A percentile compares a stretch with the other conserved stretches of the same genome.
Evolutionary conservation across 2,329 filamentous ascomycete species (phyloP).

Genomic region (Cordyceps cateniannulata): DNA sequence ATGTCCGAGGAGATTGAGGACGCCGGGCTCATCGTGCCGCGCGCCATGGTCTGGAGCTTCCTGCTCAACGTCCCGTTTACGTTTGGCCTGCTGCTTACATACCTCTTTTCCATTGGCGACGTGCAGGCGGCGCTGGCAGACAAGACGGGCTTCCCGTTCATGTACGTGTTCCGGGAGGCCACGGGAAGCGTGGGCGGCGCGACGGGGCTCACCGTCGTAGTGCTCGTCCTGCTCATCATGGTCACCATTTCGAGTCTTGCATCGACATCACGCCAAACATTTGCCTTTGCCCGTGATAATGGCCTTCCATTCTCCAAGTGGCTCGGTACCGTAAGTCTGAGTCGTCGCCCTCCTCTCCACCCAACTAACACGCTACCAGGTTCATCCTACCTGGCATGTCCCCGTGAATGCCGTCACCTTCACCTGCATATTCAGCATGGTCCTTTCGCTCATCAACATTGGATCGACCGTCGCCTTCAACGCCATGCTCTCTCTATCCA

Average conservation of each 20-base stretch:
- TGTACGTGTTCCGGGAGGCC: conserved; percentile 12
- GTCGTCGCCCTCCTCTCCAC: neutral
- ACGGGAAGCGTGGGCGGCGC: conserved; percentile 14
- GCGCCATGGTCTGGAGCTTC: conserved; percentile 10
- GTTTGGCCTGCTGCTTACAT: conserved; percentile 11
- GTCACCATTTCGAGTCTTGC: conserved; percentile 11
- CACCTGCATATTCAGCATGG: conserved; percentile 11
- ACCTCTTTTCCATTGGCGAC: conserved; percentile 9
- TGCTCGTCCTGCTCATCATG: conserved; percentile 11
- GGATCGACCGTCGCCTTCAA: conserved; percentile 17
- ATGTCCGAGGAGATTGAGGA: conserved; percentile 17
- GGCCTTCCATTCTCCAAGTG: conserved; percentile 13
- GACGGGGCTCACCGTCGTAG: neutral
- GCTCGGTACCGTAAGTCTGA: conserved; percentile 6
- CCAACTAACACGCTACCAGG: neutral
- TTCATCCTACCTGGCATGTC: conserved; percentile 10
- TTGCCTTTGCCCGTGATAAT: conserved; percentile 13
- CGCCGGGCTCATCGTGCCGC: conserved; percentile 12
- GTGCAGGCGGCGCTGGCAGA: conserved; percentile 5
- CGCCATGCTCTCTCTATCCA: conserved; percentile 16
- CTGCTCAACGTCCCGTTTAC: conserved; percentile 6
- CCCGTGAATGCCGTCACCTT: conserved; percentile 15
- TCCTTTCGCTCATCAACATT: conserved; percentile 14
- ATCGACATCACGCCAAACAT: conserved; percentile 4
- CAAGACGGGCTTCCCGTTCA: conserved; percentile 9